Percentiles rank a stretch among this genome's conserved stretches.
Conservation (phyloP, 169 alveolate species). For the Eimeria acervulina region DNA sequence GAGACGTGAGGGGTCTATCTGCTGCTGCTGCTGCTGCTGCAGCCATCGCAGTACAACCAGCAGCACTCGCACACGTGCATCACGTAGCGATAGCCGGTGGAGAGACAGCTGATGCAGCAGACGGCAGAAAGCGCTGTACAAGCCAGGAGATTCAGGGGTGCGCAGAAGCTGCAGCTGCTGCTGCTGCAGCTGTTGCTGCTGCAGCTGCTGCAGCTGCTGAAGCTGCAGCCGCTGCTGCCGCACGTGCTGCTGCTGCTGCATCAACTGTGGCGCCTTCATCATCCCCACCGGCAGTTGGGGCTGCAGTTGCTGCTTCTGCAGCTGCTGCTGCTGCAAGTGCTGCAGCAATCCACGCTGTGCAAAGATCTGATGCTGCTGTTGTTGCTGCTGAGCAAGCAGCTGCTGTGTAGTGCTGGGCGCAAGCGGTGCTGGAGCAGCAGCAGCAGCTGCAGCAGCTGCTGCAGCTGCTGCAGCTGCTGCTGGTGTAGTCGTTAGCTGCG, state of each 20-base stretch:
- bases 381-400: conserved; percentile 67
- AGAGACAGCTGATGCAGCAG: conserved; percentile 76
- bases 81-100: conserved; percentile 83
- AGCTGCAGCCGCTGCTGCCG: conserved; percentile 69
- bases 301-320: conserved; percentile 62
- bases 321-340: conserved; percentile 77
- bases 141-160: conserved; percentile 32
- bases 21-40: conserved; percentile 85
- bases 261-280: conserved; percentile 26
- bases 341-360: conserved; percentile 55
- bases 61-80: conserved; percentile 86
- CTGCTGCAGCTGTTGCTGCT: conserved; percentile 30
- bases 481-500: not conserved
- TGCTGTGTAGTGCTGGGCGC: conserved; percentile 41
- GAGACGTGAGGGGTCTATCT: conserved; percentile 78
- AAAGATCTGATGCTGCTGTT: conserved; percentile 71
- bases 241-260: conserved; percentile 68
- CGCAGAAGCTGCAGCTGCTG: conserved; percentile 75
- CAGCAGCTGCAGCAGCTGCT: conserved; percentile 50
- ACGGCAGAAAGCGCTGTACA: conserved; percentile 76
- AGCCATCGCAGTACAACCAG: conserved; percentile 88
- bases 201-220: conserved; percentile 75
- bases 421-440: conserved; percentile 23
- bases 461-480: conserved; percentile 42
- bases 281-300: conserved; percentile 17